Conservation (phyloP, 371 early-diverging fungal genomes). For the Blastocladiella emersonii region DNA sequence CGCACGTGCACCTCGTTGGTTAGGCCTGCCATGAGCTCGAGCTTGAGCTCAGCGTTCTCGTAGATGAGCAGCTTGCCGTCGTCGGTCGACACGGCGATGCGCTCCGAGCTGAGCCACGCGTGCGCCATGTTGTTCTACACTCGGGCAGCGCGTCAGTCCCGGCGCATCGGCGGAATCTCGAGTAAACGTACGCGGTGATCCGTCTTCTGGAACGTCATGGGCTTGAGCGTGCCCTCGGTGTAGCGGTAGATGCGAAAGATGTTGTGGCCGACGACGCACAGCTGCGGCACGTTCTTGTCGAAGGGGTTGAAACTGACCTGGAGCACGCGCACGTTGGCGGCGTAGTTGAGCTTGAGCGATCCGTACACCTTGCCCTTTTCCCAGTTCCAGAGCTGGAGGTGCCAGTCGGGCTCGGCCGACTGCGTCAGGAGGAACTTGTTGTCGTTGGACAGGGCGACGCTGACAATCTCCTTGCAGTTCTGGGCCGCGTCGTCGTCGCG, state of each 20-base stretch:
- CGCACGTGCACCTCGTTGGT: not conserved
- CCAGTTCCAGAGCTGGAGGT: constrained; percentile 34
- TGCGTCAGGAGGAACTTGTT: constrained; percentile 29
- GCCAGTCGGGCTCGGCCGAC: constrained; percentile 30
- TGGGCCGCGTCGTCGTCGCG: constrained; percentile 13
- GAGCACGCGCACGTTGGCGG: constrained; percentile 10
- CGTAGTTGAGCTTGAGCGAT: not conserved
- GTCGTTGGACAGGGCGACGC: constrained; percentile 29
- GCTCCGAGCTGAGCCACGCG: not conserved
- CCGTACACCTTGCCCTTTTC: constrained; percentile 21
- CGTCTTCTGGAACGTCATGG: constrained; percentile 5
- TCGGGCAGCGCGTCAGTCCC: not conserved
- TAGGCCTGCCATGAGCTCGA: not conserved
- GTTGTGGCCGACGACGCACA: constrained; percentile 24
- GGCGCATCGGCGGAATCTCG: no score
- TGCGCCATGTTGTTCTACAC: constrained; percentile 1
- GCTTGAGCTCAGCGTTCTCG: constrained; percentile 1
- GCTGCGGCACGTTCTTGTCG: constrained; percentile 20
- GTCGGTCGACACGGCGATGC: constrained; percentile 3
- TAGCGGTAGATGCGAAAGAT: constrained; percentile 27
- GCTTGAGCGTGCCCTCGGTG: constrained; percentile 27
- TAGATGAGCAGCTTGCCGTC: constrained; percentile 3
- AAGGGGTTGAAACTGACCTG: constrained; percentile 28
- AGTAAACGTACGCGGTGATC: not conserved
- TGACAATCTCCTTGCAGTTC: constrained; percentile 18